Evolutionary conservation across 2,329 filamentous ascomycete species (phyloP), one percentile per base, ranked within the genome.

Genomic region (Myrmaecium sp.): DNA sequence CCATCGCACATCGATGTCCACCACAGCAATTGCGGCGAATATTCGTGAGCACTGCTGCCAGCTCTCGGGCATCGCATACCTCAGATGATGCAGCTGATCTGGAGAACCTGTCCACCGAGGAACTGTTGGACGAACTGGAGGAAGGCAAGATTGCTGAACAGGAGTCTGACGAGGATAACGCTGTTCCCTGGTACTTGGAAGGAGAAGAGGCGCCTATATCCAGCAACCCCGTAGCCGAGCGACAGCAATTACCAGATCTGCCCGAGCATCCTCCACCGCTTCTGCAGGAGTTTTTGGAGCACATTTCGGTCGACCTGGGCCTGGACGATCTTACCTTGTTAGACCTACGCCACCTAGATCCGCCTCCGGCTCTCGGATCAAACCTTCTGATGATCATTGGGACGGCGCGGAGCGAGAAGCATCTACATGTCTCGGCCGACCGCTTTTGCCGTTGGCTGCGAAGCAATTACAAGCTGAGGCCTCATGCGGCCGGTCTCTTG

Each of bases 301-400:
- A 83, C 44, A 63, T 82, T 2, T 83, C 80, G 5, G 69, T 84
- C 32, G 79, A 92, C 16, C 70, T 93, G 38, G 89, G 89, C 18
- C 60, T 98, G 21, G 82, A 94, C 45, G 69, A 83, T 30, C 60
- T 98, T 24, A 64, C 64, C 1, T 54, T 98, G 5, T 61, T 93
- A 25, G 89, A 98, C 44, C 62, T 98, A 17, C 80, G 89, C 30
- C 58, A 69, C 19, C 63, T 95, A 26, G 79, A 94, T 40, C 83
- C 84, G 1, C 79, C 84, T 0, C 74, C 86, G 1, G 84, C 84
- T 0, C 64, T 98, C 2, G 89, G 89, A 2, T 70, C 80, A 2
- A 84, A 86, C 41, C 64, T 94, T 15, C 65, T 98, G 28, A 95
- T 95, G 89, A 55, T 98, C 16, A 71, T 98, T 36, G 83, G 78